Conservation (phyloP, 768 basidiomycete genomes). For the Mycena crocata region DNA sequence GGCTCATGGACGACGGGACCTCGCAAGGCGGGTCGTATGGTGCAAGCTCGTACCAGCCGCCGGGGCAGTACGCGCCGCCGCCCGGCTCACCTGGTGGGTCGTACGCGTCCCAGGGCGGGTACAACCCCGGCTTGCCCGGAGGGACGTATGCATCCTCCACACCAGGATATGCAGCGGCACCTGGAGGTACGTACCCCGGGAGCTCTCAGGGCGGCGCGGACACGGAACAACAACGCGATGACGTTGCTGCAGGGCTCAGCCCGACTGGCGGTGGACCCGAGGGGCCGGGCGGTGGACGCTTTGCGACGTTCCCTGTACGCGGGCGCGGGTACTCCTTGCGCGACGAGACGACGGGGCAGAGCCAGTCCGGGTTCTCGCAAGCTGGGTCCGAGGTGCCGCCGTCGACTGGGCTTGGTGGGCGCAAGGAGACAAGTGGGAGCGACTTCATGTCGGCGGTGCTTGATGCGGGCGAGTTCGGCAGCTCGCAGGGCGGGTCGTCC, state of each 20-base stretch:
- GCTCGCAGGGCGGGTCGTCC: neutral
- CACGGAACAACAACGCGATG: constrained; percentile 43
- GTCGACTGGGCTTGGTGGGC: constrained; percentile 9
- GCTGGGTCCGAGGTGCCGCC: constrained; percentile 10
- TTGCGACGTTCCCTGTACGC: constrained; percentile 73
- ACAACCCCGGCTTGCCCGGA: neutral
- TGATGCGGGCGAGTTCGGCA: constrained; percentile 31
- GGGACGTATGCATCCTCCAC: neutral
- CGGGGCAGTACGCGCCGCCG: constrained; percentile 5
- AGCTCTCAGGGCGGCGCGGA: neutral
- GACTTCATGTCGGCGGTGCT: constrained; percentile 34
- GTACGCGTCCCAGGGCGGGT: neutral
- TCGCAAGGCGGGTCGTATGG: too few relatives aligned
- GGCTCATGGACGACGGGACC: constrained; percentile 21
- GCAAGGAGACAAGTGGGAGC: constrained; percentile 30
- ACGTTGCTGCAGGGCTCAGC: constrained; percentile 52
- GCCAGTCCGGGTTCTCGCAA: too few relatives aligned
- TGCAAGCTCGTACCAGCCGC: too few relatives aligned
- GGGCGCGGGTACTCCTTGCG: constrained; percentile 20
- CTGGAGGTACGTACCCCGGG: constrained; percentile 1
- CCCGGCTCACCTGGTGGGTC: neutral
- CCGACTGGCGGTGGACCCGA: constrained; percentile 37
- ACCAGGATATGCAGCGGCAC: neutral
- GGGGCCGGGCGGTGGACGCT: constrained; percentile 57
- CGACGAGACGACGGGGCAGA: neutral